Evolutionary conservation across 176 grass and related monocot species (phyloP).

Genomic region (Puya raimondii): DNA sequence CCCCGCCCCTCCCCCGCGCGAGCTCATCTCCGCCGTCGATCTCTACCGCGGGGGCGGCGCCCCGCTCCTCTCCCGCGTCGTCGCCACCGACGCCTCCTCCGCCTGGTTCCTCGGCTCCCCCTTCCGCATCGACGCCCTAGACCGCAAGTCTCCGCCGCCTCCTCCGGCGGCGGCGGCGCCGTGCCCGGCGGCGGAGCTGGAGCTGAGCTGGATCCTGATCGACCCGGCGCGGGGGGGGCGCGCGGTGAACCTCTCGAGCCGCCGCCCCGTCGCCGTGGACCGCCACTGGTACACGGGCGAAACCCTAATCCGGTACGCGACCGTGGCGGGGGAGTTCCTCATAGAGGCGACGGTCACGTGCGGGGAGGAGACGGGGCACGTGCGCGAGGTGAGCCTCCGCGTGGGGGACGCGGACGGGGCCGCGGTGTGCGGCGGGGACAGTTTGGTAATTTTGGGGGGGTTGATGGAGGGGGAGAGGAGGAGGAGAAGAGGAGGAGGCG

Average conservation of each 20-base stretch:
- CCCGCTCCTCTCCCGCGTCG: constrained; percentile 40
- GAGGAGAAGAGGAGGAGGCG: constrained; percentile 12
- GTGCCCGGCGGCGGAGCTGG: constrained; percentile 29
- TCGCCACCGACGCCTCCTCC: constrained; percentile 41
- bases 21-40: constrained; percentile 64
- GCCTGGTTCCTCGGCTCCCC: constrained; percentile 51
- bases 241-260: constrained; percentile 52
- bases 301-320: constrained; percentile 55
- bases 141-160: constrained; percentile 19
- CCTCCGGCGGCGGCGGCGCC: neutral
- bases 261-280: constrained; percentile 33
- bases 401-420: constrained; percentile 47
- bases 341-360: constrained; percentile 36
- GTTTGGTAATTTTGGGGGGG: constrained; percentile 26
- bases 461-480: constrained; percentile 34
- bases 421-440: constrained; percentile 32
- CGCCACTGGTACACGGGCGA: constrained; percentile 73
- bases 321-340: constrained; percentile 39
- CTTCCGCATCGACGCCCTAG: constrained; percentile 54
- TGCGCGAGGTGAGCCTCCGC: constrained; percentile 40
- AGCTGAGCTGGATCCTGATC: constrained; percentile 53
- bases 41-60: constrained; percentile 32
- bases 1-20: neutral
- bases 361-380: constrained; percentile 20
- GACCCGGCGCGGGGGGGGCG: constrained; percentile 33